Evolutionary conservation across 148 eudicot genomes (phyloP).

Genomic region (Salicornia ramosissima): DNA sequence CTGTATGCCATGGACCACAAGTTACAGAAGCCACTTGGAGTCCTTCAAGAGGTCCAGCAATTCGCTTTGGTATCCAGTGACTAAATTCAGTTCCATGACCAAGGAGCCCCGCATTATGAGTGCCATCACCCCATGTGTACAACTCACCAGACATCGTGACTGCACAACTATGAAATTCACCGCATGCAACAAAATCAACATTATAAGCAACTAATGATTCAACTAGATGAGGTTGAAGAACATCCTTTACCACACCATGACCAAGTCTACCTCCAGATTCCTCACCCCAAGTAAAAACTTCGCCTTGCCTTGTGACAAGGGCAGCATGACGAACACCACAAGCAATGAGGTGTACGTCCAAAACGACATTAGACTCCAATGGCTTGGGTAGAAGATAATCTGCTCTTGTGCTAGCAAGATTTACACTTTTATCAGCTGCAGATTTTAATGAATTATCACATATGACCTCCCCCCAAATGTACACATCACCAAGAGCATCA

Average conservation of each 20-base stretch:
- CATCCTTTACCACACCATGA: conserved; percentile 83
- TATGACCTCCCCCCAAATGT: conserved; percentile 92
- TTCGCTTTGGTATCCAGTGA: conserved; percentile 93
- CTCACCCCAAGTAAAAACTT: conserved; percentile 95
- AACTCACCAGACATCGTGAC: conserved; percentile 83
- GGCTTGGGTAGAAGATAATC: conserved; percentile 84
- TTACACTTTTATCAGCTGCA: conserved; percentile 47
- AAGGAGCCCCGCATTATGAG: conserved; percentile 81
- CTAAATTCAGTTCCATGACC: conserved; percentile 84
- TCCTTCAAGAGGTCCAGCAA: conserved; percentile 83
- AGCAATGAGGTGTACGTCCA: conserved; percentile 79
- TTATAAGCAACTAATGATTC: conserved; percentile 61
- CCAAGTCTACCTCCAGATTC: conserved; percentile 97
- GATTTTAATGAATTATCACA: conserved; percentile 50
- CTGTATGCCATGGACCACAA: conserved; percentile 99
- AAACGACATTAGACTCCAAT: conserved; percentile 72
- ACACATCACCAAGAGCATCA: conserved; percentile 91
- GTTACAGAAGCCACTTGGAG: conserved; percentile 71
- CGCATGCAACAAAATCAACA: conserved; percentile 92
- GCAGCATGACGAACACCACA: conserved; percentile 92
- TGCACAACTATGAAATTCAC: conserved; percentile 93
- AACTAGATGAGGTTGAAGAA: conserved; percentile 62
- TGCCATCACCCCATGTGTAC: conserved; percentile 97
- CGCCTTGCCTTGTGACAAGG: conserved; percentile 88
- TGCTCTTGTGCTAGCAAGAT: conserved; percentile 38